Evolutionary conservation across 2,329 filamentous ascomycete genomes (phyloP).

Genomic region (Trichoderma semiorbis): DNA sequence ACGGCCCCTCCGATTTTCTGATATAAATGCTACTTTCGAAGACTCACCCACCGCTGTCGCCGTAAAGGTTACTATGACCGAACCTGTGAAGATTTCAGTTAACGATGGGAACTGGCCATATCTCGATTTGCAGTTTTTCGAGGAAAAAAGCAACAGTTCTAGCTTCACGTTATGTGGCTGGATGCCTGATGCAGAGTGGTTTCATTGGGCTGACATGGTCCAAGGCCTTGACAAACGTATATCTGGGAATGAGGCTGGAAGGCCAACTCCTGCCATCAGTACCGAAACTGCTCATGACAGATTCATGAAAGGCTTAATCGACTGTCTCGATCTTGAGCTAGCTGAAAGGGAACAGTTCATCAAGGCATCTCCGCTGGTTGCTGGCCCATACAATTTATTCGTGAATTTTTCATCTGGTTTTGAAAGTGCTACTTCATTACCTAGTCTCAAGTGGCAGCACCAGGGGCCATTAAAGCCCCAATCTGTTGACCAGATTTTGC

Average conservation of each 20-base stretch:
- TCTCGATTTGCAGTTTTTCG: conserved; percentile 34
- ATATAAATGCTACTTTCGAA: background rate
- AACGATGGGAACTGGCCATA: conserved; percentile 33
- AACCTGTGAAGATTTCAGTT: conserved; percentile 16
- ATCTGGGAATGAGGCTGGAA: background rate
- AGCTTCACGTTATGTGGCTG: conserved; percentile 44
- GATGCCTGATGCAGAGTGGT: conserved; percentile 40
- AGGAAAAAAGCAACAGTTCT: conserved; percentile 26
- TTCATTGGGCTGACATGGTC: conserved; percentile 32
- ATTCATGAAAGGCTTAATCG: conserved; percentile 33
- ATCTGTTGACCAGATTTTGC: background rate
- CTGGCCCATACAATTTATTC: conserved; percentile 34
- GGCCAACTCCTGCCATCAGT: background rate
- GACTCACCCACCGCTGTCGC: background rate
- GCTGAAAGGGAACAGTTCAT: conserved; percentile 32
- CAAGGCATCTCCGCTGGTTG: conserved; percentile 22
- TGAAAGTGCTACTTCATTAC: background rate
- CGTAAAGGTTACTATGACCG: background rate
- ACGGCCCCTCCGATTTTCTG: background rate
- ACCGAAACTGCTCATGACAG: conserved; percentile 17
- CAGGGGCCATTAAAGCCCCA: conserved; percentile 27
- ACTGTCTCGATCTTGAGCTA: conserved; percentile 46
- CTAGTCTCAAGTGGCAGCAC: conserved; percentile 25
- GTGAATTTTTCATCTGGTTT: conserved; percentile 26
- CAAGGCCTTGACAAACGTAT: conserved; percentile 30